These are phyloP conservation scores for Globisporangium sylvaticum DNA, from an alignment of 352 stramenopile species.

Conservation along the genomic window DNA sequence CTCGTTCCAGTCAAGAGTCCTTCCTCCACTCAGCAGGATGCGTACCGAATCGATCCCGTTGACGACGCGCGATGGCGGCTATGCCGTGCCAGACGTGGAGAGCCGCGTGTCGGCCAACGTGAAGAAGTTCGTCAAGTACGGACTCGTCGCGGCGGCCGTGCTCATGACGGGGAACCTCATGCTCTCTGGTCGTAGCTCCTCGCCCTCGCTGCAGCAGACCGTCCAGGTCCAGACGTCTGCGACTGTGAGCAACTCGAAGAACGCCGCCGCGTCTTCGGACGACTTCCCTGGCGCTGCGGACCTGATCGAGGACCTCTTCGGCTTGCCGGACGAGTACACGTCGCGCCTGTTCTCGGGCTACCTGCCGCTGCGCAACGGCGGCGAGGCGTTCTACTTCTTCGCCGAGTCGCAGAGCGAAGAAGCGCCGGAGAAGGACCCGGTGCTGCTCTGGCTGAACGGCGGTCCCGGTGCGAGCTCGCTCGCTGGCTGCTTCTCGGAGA, in stretches of 20 bases:
- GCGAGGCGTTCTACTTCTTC: slow-evolving; percentile 86
- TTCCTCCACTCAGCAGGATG: background rate
- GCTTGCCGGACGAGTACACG: slow-evolving; percentile 15
- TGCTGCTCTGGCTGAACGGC: slow-evolving; percentile 97
- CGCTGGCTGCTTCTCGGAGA: slow-evolving; percentile 92
- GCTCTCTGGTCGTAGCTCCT: slow-evolving; percentile 5
- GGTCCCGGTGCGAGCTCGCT: slow-evolving; percentile 93
- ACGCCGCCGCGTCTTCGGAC: background rate
- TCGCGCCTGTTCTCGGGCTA: slow-evolving; percentile 21
- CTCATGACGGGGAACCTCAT: slow-evolving; percentile 13
- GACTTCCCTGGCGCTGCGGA: slow-evolving; percentile 18
- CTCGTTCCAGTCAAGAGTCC: background rate
- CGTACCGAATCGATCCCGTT: slow-evolving; percentile 4
- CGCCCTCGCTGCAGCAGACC: background rate
- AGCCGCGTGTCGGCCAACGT: slow-evolving; percentile 3
- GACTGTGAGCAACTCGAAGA: slow-evolving; percentile 5
- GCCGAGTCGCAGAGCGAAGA: slow-evolving; percentile 94
- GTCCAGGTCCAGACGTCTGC: background rate
- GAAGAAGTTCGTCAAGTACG: slow-evolving; percentile 14
- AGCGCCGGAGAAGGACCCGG: slow-evolving; percentile 79
- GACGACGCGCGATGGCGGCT: slow-evolving; percentile 10
- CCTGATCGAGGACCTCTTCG: slow-evolving; percentile 15
- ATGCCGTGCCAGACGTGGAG: slow-evolving; percentile 14
- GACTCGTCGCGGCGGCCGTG: slow-evolving; percentile 1
- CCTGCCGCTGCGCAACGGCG: slow-evolving; percentile 15